Conservation (phyloP, 257 asterid genomes). For the Mitragyna speciosa region DNA sequence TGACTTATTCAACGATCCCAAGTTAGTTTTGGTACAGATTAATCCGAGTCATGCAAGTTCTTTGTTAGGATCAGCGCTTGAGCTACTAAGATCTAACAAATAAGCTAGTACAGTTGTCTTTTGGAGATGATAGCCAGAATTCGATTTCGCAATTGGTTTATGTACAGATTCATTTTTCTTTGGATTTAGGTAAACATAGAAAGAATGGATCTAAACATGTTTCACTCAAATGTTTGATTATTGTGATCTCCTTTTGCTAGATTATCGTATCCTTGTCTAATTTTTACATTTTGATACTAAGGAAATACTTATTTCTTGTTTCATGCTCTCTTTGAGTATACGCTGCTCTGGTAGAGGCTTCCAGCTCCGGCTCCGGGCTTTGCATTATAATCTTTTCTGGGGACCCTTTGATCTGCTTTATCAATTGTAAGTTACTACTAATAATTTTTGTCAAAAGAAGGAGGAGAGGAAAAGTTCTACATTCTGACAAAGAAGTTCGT, state of each 20-base stretch:
- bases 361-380: not conserved
- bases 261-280: not conserved
- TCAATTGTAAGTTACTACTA: not conserved
- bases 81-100: not conserved
- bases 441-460: no score
- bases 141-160: not conserved
- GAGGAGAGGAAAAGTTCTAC: not conserved
- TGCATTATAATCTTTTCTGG: not conserved
- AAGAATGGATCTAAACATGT: conserved; percentile 10
- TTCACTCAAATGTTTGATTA: not conserved
- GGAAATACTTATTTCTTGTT: not conserved
- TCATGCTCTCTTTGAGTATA: not conserved
- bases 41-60: not conserved
- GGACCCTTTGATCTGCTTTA: not conserved
- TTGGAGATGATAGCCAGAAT: not conserved
- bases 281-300: not conserved
- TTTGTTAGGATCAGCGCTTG: not conserved
- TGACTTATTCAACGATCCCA: conserved; percentile 6
- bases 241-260: not conserved
- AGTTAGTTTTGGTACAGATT: not conserved
- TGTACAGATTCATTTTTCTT: not conserved
- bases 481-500: not conserved
- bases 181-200: not conserved
- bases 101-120: not conserved
- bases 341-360: not conserved